Percentiles rank a stretch among this genome's conserved stretches.
Conservation (phyloP, 2,329 filamentous ascomycete species). For the Penicillium sclerotiorum region DNA sequence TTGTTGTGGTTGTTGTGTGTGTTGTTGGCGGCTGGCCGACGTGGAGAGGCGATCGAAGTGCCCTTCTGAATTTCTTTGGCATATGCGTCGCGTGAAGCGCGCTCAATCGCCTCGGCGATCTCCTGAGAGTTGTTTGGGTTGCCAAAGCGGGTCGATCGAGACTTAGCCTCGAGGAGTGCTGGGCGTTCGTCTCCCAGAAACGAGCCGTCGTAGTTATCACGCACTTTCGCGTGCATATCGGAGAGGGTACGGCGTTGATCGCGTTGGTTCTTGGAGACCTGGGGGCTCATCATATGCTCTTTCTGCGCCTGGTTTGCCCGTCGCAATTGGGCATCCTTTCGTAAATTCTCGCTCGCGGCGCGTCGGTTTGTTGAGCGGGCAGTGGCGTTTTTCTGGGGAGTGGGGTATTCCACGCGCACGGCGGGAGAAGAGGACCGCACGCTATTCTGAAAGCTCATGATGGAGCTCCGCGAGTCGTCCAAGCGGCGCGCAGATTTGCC, state of each 20-base stretch:
- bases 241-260: constrained; percentile 54
- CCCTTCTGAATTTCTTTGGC: constrained; percentile 34
- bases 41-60: constrained; percentile 25
- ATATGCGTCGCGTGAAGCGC: constrained; percentile 40
- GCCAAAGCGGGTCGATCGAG: constrained; percentile 60
- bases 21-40: constrained; percentile 25
- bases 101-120: constrained; percentile 42
- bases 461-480: constrained; percentile 55
- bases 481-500: constrained; percentile 39
- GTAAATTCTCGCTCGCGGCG: constrained; percentile 39
- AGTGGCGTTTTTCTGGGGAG: constrained; percentile 38
- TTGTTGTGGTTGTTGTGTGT: constrained; percentile 35
- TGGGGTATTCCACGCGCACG: constrained; percentile 42
- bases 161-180: constrained; percentile 43
- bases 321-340: constrained; percentile 45
- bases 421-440: constrained; percentile 44
- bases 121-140: constrained; percentile 47
- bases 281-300: constrained; percentile 41
- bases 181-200: constrained; percentile 55
- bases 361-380: constrained; percentile 35
- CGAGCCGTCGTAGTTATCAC: constrained; percentile 56
- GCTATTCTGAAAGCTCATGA: constrained; percentile 53
- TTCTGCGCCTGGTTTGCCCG: constrained; percentile 45
- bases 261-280: constrained; percentile 39
- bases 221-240: constrained; percentile 59